Evolutionary conservation across 495 filamentous ascomycete species (phyloP), one percentile per base, ranked within the genome.

Genomic region (Aspergillus sclerotiicarbonarius): DNA sequence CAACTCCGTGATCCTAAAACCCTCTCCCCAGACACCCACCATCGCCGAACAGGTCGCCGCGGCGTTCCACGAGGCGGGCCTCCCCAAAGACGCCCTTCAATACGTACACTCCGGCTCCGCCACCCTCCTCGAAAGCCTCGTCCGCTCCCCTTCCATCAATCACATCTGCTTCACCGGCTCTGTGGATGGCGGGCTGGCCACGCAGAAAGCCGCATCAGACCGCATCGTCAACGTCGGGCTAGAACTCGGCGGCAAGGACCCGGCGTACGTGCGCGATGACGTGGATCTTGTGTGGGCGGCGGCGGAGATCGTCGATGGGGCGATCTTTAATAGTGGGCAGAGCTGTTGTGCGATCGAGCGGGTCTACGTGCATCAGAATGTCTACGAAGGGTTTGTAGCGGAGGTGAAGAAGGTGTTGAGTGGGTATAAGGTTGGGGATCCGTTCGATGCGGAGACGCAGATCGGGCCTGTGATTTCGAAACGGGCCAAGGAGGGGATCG

Each of bases 131-230:
- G 88, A 93, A 68, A 76, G 82, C 1, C 71, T 97, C 19, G 81
- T 92, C 32, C 76, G 84, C n/a, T 81, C 88, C 45, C 88, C 90
- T 0, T 81, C 85, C 55, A 80, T 97, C 54, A 76, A 84, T 33
- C 77, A 90, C 10, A 82, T 96, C 43, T 92, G 90, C 72, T 97
- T 97, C 69, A 96, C 92, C 2, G 92, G 92, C n/a, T 96, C 92
- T 5, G 90, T 96, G 2, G 86, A 87, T 25, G 90, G 91, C 41
- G 92, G 92, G 8, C 74, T 96, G 43, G 82, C 87, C 1, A 87
- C 96, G n/a, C 91, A 96, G 67, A 82, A 84, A 59, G 89, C 90
- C 6, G 91, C 92, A 10, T 80, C 88, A 2, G 87, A 90, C 61
- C 80, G 91, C 44, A 80, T 96, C 49, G 85, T 94, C 54, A 86